Conservation (phyloP, 805 yeast species). For the Cyberlindnera nakhonratchasimensis region DNA sequence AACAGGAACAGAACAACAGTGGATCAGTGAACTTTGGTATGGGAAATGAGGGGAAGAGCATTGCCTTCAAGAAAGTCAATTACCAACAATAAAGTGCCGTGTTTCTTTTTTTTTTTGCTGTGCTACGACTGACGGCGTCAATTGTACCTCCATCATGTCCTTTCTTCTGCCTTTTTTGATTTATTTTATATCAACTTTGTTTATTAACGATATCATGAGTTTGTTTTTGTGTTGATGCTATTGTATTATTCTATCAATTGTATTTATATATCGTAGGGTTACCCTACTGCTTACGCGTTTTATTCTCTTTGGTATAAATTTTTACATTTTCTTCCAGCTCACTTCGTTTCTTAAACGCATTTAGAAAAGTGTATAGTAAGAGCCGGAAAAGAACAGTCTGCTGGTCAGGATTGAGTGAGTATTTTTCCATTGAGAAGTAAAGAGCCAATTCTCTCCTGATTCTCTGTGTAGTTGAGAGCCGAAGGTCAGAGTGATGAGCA, state of each 20-base stretch:
- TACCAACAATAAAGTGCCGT: slow-evolving; percentile 15
- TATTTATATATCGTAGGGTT: background rate
- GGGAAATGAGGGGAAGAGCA: slow-evolving; percentile 9
- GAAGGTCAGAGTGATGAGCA: slow-evolving; percentile 21
- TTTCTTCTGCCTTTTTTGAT: background rate
- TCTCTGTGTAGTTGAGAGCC: background rate
- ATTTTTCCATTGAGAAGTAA: no score
- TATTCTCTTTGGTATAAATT: background rate
- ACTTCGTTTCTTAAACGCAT: no score
- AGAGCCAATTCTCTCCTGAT: background rate
- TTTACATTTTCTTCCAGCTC: background rate
- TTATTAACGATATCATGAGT: slow-evolving; percentile 1
- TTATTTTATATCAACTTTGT: background rate
- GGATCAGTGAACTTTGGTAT: background rate
- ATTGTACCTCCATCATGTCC: background rate
- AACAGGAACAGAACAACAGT: background rate
- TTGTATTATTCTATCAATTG: background rate
- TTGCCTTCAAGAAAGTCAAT: slow-evolving; percentile 27
- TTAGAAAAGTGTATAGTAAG: no score
- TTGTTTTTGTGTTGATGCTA: background rate
- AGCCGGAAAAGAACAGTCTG: background rate
- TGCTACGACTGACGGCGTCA: background rate
- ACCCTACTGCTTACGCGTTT: background rate
- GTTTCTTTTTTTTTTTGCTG: background rate
- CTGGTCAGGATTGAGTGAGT: slow-evolving; percentile 1